phyloP scores from a whole-genome alignment of 306 rosid species.

The Cucumis cinereus region DNA sequence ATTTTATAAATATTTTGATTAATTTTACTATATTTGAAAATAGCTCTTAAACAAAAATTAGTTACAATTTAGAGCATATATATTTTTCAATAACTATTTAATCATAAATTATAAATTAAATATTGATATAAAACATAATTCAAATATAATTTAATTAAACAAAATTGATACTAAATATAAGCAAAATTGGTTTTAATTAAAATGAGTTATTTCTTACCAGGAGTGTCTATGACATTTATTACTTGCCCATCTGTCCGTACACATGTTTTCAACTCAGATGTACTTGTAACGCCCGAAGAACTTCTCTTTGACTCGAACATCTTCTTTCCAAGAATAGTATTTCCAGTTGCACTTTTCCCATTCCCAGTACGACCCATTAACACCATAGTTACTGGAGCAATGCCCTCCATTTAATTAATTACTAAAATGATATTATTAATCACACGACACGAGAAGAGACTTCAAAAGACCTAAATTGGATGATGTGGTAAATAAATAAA shows the following conservation, averaged over 20 bases:
- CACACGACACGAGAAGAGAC: not conserved
- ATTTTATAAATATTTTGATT: too few relatives aligned
- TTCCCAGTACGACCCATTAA: constrained; percentile 26
- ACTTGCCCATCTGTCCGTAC: constrained; percentile 35
- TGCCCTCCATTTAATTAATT: not conserved
- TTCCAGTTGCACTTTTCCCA: constrained; percentile 89
- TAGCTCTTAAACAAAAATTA: too few relatives aligned
- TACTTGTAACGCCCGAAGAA: constrained; percentile 38
- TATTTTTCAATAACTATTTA: too few relatives aligned
- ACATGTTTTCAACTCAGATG: constrained; percentile 46
- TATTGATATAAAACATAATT: too few relatives aligned
- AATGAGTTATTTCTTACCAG: constrained; percentile 6
- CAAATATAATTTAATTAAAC: too few relatives aligned
- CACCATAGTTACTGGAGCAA: not conserved
- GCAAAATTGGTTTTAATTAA: too few relatives aligned
- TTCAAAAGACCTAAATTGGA: not conserved
- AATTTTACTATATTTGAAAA: too few relatives aligned
- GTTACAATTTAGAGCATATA: too few relatives aligned
- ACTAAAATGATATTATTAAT: too few relatives aligned
- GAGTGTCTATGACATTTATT: constrained; percentile 16
- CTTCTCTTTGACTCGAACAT: constrained; percentile 47
- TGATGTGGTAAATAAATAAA: not conserved
- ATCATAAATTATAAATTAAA: too few relatives aligned
- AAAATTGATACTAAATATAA: too few relatives aligned
- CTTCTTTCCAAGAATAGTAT: constrained; percentile 59